Base-by-base conservation (phyloP, 2,329 filamentous ascomycete species). In the Albifimbria verrucaria region DNA sequence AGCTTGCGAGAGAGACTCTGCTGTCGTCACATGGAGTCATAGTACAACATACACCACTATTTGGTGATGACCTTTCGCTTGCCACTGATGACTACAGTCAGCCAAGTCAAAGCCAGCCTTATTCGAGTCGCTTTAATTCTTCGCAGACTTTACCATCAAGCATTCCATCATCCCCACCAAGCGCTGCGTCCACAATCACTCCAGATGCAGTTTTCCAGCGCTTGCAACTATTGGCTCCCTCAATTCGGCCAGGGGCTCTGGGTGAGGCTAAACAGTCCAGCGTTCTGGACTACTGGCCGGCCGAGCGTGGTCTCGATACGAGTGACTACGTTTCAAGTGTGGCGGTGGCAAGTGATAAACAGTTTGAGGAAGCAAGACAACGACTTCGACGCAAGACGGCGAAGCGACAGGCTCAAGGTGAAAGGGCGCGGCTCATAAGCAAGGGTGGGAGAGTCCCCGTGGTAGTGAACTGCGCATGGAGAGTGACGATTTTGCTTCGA, bases 261-360 rank as follows among this genome's bases (percentile, higher is more conserved):
- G 62, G 59, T 5, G 54, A 58, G 7, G 59, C 62, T 18, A 67
- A 65, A 28, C 58, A 62, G 23, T 62, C 67, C 2, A 61, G 56
- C 4, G 53, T 75, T 2, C 59, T 77, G 1, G 63, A 68, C 5
- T 67, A 67, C 55, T 77, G 74, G 74, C 73, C 73, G 1, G 60
- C 63, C 2, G 64, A 72, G 46, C 68, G 68, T 7, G 73, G 71
- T 18, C 59, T 68, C 3, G 61, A 65, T 18, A 66, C 65, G 2
- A 61, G 63, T 6, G 60, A 63, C 41, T 77, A 77, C 51, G 54
- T 72, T 3, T 75, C 73, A 17, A 73, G 69, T 39, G 65, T 75
- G 20, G 65, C 67, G 7, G 52, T 65, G 12, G 71, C 68, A 6
- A 67, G 63, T 7, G 70, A 70, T 3, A 68, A 63, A 36, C 66